Evolutionary conservation across 441 rosid species (phyloP), one percentile per base, ranked within the genome.

Genomic region (Bruguiera hainesii): DNA sequence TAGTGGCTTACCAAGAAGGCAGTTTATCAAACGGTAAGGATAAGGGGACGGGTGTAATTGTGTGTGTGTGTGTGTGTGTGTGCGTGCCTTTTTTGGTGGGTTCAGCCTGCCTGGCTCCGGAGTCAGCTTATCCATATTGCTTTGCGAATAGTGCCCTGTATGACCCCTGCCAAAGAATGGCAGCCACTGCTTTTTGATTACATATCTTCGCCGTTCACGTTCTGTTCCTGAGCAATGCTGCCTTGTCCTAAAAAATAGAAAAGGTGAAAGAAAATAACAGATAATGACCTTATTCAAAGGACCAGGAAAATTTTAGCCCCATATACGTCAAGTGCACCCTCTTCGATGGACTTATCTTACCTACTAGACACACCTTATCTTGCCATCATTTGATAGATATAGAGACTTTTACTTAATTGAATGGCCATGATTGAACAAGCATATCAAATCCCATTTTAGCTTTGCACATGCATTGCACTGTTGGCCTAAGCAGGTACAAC

Each of bases 331-430:
- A 52, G 29, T 15, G 16, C 52, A 23, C 50, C 48, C 21, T 9
- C 31, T 63, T 72, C 66, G 83, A 85, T 79, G 76, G 76, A 67
- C 70, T 60, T 76, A 70, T 70, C 80, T 76, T 68, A 79, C 87
- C 87, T 60, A 75, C 85, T 73, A 37, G 70, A 68, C 76, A 66
- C 71, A 61, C 76, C 73, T 67, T 52, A 48, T 71, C 72, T 23
- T 71, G 68, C 79, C 81, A 78, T 78, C 85, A 75, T 85, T 81
- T 75, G 75, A 70, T 60, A 56, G 75, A 60, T 53, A 25, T 0
- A 57, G 58, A 74, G 71, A 67, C 76, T 78, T 68, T 59, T 60
- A 28, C 75, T 73, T 67, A 55, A 73, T 75, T 70, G 77, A 64
- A 84, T 50, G 80, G 84, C 56, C 82, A 76, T 71, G 56, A 78